Evolutionary conservation across 2,329 filamentous ascomycete species (phyloP), one percentile per base, ranked within the genome.

Genomic region (Pestalotiopsis sp.): DNA sequence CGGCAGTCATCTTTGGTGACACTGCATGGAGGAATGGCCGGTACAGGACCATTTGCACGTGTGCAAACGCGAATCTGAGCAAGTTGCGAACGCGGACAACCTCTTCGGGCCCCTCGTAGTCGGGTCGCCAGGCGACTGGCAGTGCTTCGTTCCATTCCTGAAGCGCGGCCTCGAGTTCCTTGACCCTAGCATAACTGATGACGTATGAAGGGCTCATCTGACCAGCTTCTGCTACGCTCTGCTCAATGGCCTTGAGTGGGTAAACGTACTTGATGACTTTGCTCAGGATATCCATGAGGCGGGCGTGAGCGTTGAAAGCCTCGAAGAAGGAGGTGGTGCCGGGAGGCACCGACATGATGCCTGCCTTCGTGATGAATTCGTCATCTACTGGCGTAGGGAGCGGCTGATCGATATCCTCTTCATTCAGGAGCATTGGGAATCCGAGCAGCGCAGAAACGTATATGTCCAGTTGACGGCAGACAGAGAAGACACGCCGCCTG

Each of bases 1-100:
- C 84, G 64, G 84, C 82, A 62, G 83, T 85, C 2, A 88, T 80
- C 57, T 87, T 84, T 10, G 89, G 89, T 7, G 92, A 94, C 17
- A 94, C 89, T 72, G 95, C 96, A 76, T 96, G 93, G 13, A 96
- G 81, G 76, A 96, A 96, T 0, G 93, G 93, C 20, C 93, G 85
- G 74, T 96, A 96, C 1, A 96, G 81, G 75, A 96, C 89, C 77
- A 96, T 90, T 75, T 95, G 93, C 4, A 94, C 91, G 74, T 95
- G 92, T 2, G 91, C 92, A 76, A 92, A 95, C n/a, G 90, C 88
- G 78, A 96, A 91, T 44, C 92, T 86, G 22, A 96, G 82, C 26
- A 94, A 82, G 70, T 94, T 93, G 69, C 93, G 92, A n/a, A 89
- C 84, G 10, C 93, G 87, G 73, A 94, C 87, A 26, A 94, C 87